Evolutionary conservation across 2,329 filamentous ascomycete species (phyloP).

Genomic region (Penicillium sumatraense): DNA sequence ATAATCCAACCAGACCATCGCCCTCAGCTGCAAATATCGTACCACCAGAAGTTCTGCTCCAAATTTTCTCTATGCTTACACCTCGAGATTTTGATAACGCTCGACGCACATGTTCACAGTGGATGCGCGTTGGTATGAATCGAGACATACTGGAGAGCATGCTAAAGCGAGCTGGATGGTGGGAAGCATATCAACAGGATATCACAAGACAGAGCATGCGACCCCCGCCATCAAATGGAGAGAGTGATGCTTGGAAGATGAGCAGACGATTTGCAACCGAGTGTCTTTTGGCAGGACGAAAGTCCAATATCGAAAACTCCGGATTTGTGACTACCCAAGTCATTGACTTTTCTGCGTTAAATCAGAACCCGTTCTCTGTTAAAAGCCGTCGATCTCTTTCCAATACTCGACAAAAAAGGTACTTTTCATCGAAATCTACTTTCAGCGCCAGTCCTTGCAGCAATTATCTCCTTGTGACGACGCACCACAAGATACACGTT

Average conservation of each 20-base stretch:
- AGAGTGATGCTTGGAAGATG: constrained; percentile 43
- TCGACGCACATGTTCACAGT: constrained; percentile 62
- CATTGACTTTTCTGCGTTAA: constrained; percentile 33
- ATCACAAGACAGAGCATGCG: constrained; percentile 32
- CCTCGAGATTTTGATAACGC: constrained; percentile 64
- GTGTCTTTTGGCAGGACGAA: constrained; percentile 50
- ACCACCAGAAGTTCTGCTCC: constrained; percentile 56
- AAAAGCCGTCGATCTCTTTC: constrained; percentile 11
- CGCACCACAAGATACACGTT: constrained; percentile 60
- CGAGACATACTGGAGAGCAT: constrained; percentile 55
- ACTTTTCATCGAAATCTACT: constrained; percentile 40
- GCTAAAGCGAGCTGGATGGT: constrained; percentile 62
- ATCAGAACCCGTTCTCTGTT: constrained; percentile 14
- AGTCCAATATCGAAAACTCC: constrained; percentile 32
- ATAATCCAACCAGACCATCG: not conserved
- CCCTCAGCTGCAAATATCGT: constrained; percentile 39
- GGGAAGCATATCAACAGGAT: constrained; percentile 44
- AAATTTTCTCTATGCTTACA: constrained; percentile 51
- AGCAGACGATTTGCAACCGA: constrained; percentile 56
- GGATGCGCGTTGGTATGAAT: constrained; percentile 64
- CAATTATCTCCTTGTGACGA: constrained; percentile 60
- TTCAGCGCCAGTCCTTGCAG: constrained; percentile 64
- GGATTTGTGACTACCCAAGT: constrained; percentile 45
- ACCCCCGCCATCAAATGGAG: constrained; percentile 42
- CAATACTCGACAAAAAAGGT: constrained; percentile 23